Evolutionary conservation across 352 stramenopile genomes (phyloP).

Genomic region (Phytophthora ramorum): DNA sequence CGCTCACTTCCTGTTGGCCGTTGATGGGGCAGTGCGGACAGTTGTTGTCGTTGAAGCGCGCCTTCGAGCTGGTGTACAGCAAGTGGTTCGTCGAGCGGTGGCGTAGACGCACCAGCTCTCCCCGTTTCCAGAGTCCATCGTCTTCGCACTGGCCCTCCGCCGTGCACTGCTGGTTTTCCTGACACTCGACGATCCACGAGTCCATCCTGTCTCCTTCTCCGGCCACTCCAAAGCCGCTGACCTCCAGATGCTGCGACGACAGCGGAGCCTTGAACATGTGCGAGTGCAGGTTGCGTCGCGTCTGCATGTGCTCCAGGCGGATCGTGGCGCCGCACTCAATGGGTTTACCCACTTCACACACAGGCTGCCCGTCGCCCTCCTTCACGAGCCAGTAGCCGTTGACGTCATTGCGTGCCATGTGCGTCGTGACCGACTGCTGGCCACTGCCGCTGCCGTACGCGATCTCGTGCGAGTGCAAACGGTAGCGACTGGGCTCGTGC

Average conservation of each 20-base stretch:
- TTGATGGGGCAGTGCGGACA: conserved; percentile 86
- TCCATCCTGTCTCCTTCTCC: conserved; percentile 77
- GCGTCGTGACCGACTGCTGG: conserved; percentile 82
- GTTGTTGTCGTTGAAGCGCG: conserved; percentile 82
- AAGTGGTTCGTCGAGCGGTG: conserved; percentile 59
- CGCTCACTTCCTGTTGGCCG: conserved; percentile 86
- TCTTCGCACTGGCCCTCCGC: conserved; percentile 72
- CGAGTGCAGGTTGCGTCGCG: conserved; percentile 82
- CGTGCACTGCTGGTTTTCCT: conserved; percentile 77
- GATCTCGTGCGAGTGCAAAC: conserved; percentile 87
- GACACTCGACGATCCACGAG: conserved; percentile 82
- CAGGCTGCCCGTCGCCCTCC: conserved; percentile 58
- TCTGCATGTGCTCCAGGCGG: conserved; percentile 79
- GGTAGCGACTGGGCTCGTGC: conserved; percentile 75
- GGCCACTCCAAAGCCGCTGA: conserved; percentile 83
- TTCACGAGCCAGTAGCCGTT: conserved; percentile 92
- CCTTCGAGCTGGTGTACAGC: conserved; percentile 53
- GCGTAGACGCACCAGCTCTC: conserved; percentile 74
- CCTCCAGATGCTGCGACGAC: conserved; percentile 63
- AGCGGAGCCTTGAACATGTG: conserved; percentile 78
- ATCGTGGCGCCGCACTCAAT: conserved; percentile 71
- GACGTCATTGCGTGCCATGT: conserved; percentile 74
- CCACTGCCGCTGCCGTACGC: conserved; percentile 77
- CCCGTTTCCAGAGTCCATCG: conserved; percentile 78
- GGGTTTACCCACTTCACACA: conserved; percentile 58